Percentiles rank a stretch among this genome's conserved stretches.
phyloP scores from a whole-genome alignment of 345 rosid species.

The Eucalyptus globulus region DNA sequence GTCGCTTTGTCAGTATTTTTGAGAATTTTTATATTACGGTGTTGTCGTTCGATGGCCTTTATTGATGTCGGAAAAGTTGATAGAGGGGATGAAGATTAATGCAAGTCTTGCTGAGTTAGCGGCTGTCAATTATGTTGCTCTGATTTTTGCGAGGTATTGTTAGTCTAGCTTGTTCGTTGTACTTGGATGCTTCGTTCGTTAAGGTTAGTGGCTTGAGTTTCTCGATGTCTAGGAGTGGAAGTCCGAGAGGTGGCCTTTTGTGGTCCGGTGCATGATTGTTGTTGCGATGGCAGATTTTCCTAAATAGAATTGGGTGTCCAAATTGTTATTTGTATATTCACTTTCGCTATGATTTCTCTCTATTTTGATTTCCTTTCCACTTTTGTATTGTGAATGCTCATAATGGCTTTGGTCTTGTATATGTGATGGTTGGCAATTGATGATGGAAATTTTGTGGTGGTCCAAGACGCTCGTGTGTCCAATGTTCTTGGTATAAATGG shows the following conservation, averaged over 20 bases:
- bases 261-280: not conserved
- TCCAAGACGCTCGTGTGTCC: not conserved
- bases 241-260: not conserved
- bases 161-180: not conserved
- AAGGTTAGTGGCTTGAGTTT: not conserved
- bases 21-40: no score
- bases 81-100: not conserved
- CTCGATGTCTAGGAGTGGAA: not conserved
- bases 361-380: not conserved
- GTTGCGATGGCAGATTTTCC: not conserved
- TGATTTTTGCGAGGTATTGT: constrained; percentile 70
- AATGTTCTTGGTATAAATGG: not conserved
- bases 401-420: rapidly evolving
- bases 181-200: not conserved
- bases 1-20: no score
- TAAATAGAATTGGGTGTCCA: not conserved
- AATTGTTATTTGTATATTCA: not conserved
- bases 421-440: not conserved
- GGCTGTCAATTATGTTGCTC: constrained; percentile 55
- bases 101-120: not conserved
- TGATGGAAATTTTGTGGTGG: not conserved
- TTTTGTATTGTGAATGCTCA: not conserved
- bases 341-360: not conserved
- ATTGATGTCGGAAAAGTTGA: not conserved
- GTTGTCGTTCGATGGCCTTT: no score